Evolutionary conservation across 805 yeast genomes (phyloP), one percentile per base, ranked within the genome.

Genomic region (Ogataea trehalophila): DNA sequence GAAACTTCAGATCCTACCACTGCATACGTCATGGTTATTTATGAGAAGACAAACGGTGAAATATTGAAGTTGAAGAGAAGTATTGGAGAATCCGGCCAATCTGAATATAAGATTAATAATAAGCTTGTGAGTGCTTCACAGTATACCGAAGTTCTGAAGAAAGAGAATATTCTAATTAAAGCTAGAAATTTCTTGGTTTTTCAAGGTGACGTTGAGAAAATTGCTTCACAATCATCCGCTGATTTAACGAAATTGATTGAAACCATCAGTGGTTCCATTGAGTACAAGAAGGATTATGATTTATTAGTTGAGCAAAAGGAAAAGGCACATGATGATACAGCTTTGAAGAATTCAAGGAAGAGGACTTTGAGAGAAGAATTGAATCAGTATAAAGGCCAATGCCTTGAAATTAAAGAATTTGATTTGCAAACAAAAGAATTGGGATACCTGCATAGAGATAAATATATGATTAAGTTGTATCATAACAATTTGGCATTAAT

Each of bases 151-250:
- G 73, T 82, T 2, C 73, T 94, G 59, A 87, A 85, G 55, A 70
- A 72, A 6, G 95, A 92, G 60, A 87, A 88, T 58, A 89, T 92
- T 46, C 69, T 91, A 50, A 85, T 90, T 54, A 88, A 86, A 61
- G 97, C 97, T 1, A 77, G 88, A 61, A 94, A 94, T 64, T 92
- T 92, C 59, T 69, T 94, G 50, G 98, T 94, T 7, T 90, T 92
- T 62, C 99, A 94, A 70, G 98, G 99, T 50, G 98, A 92, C 62
- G 95, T 94, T 43, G 98, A 92, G 63, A 85, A 83, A 56, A 82
- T 94, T 37, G 98, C 98, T 0, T 76, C 95, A 0, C 95, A 91
- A 62, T 80, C 92, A 0, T 80, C 97, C 0, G 65, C 67, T 22
- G 95, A 89, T 36, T 72, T 94, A 50, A 80, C 95, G 2, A 74